Base-by-base conservation (phyloP, 169 alveolate species). In the Plasmodium coatneyi region DNA sequence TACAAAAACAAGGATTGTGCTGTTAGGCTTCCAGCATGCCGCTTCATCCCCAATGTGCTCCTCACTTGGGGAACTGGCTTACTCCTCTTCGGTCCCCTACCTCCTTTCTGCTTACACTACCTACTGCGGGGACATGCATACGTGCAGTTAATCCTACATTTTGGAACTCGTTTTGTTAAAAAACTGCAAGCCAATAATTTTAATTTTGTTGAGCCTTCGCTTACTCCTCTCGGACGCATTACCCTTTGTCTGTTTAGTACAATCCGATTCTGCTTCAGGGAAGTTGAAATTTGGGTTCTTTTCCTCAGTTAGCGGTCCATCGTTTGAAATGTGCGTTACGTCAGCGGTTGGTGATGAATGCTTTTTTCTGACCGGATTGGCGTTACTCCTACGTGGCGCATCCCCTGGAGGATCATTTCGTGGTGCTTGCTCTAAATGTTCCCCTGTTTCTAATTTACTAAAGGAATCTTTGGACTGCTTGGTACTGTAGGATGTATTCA, bases 161-260 rank as follows among this genome's bases (percentile, higher is more conserved):
- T 60, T 82, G 30, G 79, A 54, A 12, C 43, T 12, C 30, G 30
- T 52, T 36, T 82, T 82, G 60, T 82, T 82, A 46, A 82, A 82
- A 82, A 82, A 82, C 72, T 36, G 91, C 43, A 82, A 41, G 28
- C 81, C 81, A 10, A 82, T 82, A 82, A 82, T 82, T 60, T 86
- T 86, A 78, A 86, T 86, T 78, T 41, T 86, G 32, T 78, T 86
- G 54, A 74, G 32, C 28, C 66, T 86, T 34, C 66, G 78, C 41
- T 78, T 86, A 19, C 84, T 36, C 22, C 80, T 76, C 14, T 86
- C 84, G 16, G 80, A 28, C 25, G 28, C 72, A 43, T 74, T 78
- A 6, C n/a, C 28, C 19, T 86, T 30, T 10, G 70, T 25, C 54
- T 74, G 22, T n/a, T 72, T 70, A 52, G 19, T 12, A 6, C 22